Evolutionary conservation across 2,329 filamentous ascomycete species (phyloP), one percentile per base, ranked within the genome.

Genomic region (Annulohypoxylon truncatum): DNA sequence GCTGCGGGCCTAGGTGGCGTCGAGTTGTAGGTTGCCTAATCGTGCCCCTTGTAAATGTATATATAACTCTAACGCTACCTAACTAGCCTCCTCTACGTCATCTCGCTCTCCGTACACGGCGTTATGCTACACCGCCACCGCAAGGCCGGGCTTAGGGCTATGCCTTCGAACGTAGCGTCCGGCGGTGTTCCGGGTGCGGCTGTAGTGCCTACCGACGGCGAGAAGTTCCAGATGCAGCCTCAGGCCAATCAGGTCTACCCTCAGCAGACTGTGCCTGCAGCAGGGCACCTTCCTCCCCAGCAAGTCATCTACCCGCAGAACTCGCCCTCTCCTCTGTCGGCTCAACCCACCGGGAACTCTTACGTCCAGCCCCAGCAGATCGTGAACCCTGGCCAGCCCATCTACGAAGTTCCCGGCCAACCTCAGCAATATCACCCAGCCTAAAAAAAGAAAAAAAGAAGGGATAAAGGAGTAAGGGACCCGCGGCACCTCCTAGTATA

Each of bases 11-110:
- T 85, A 0, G 82, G 82, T 3, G 80, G 75, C 1, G 10, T 84
- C 0, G 69, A 81, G 29, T 83, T 83, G 83, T 85, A 75, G 72
- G 82, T 77, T 33, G 18, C 42, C 24, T n/a, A 35, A 5, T 13
- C 20, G 18, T 13, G 8, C 4, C 13, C 35, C 40, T 28, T 38
- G 4, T 22, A 6, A 7, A 29, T 9, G 13, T 46, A 12, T 24
- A 52, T 9, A 8, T 35, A 4, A 24, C 15, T 44, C 33, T 71
- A 66, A 73, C 44, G 50, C 47, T 6, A 10, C 4, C 1, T 51
- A 85, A 83, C 1, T 51, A 85, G 83, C 67, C 56, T 81, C 2
- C 78, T 84, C 48, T 83, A 80, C 68, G 53, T 81, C 52, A 74
- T 79, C 55, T 76, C 81, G 33, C 78, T 84, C 15, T 67, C 78